Conservation (phyloP, 164 flowering plant species). For the Tinospora cordifolia region DNA sequence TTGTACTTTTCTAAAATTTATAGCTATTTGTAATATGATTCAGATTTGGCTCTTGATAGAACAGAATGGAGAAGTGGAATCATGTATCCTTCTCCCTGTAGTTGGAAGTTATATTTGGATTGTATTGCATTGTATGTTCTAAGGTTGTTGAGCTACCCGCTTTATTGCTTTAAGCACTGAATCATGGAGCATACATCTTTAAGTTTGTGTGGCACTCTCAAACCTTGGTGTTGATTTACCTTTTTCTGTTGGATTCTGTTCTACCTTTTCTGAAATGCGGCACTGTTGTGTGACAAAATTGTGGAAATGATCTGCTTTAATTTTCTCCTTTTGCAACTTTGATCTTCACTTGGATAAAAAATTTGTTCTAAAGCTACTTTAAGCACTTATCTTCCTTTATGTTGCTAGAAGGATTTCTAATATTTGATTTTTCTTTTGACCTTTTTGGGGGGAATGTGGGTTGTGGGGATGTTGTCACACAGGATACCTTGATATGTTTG, state of each 20-base stretch:
- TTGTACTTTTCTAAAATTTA: no score
- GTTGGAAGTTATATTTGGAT: no score
- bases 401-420: background rate
- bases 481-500: constrained; percentile 82
- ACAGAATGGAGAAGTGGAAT: no score
- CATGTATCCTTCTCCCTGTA: no score
- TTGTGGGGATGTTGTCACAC: constrained; percentile 12
- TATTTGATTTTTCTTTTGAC: background rate
- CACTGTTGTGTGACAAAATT: background rate
- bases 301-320: background rate
- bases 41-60: no score
- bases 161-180: background rate
- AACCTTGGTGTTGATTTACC: background rate
- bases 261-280: background rate
- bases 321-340: background rate
- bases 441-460: background rate
- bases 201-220: background rate
- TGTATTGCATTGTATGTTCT: background rate
- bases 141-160: no score
- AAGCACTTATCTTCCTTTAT: background rate
- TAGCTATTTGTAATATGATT: no score
- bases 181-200: background rate
- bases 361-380: background rate
- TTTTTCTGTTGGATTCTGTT: background rate
- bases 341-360: background rate